Conservation (phyloP, 192 early-diverging fungal genomes). For the Coemansia sp. region DNA sequence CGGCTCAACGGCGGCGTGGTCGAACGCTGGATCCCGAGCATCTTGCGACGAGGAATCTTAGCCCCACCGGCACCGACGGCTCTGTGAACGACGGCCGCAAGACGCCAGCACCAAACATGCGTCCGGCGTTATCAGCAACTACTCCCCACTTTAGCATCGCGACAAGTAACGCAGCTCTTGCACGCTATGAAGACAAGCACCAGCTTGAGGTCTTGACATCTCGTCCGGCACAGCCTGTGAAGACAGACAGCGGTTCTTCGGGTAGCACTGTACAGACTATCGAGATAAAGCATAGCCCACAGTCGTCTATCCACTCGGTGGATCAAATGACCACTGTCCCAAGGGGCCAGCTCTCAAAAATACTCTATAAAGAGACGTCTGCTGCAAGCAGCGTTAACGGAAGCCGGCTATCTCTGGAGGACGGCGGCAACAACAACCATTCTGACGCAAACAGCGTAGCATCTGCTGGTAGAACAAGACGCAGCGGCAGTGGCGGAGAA, state of each 20-base stretch:
- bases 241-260: conserved; percentile 32
- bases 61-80: background rate
- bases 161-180: conserved; percentile 26
- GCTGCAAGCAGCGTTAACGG: conserved; percentile 1
- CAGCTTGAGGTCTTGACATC: conserved; percentile 1
- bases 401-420: conserved; percentile 8
- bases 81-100: conserved; percentile 1
- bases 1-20: conserved; percentile 35
- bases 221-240: conserved; percentile 14
- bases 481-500: conserved; percentile 41
- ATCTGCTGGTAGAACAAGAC: conserved; percentile 21
- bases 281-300: conserved; percentile 28
- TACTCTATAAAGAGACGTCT: conserved; percentile 31
- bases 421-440: background rate
- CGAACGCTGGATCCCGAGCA: conserved; percentile 46
- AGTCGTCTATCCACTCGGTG: conserved; percentile 9
- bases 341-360: conserved; percentile 40
- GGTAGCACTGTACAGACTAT: conserved; percentile 26
- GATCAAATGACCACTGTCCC: conserved; percentile 11
- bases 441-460: background rate
- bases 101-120: background rate
- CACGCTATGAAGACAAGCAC: conserved; percentile 7
- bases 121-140: conserved; percentile 13
- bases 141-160: conserved; percentile 39
- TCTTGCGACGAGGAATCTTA: conserved; percentile 12